A percentile compares a stretch with the other conserved stretches of the same genome.
These are phyloP conservation scores for Perilla frutescens DNA, from an alignment of 257 asterid species.

Conservation along the genomic window DNA sequence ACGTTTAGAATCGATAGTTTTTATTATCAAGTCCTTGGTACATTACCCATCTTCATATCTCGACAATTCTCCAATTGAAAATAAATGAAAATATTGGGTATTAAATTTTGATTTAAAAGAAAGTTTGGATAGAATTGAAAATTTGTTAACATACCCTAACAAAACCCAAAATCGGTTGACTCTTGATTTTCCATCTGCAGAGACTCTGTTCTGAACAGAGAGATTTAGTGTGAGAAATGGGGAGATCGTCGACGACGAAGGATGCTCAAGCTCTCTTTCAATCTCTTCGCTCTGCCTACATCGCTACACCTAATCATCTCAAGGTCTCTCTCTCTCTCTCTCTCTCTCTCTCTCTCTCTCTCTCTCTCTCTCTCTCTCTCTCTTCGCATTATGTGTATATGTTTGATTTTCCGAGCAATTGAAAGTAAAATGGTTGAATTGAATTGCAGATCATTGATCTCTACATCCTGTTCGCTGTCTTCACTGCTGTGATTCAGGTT, in stretches of 20 bases:
- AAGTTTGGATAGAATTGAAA: too few species aligned
- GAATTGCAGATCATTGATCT: conserved; percentile 76
- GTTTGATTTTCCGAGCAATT: conserved; percentile 5
- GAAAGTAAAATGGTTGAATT: not conserved
- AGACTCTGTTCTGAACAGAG: conserved; percentile 9
- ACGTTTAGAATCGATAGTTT: too few species aligned
- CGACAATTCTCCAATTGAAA: too few species aligned
- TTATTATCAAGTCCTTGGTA: too few species aligned
- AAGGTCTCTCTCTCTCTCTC: conserved; percentile 44
- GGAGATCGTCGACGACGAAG: conserved; percentile 60
- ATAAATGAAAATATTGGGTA: too few species aligned
- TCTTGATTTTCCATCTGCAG: not conserved
- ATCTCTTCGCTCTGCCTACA: conserved; percentile 74
- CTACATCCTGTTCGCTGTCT: conserved; percentile 65
- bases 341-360: not conserved
- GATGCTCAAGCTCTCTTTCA: conserved; percentile 70
- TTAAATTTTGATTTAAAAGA: too few species aligned
- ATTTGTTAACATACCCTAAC: not conserved
- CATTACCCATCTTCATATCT: too few species aligned
- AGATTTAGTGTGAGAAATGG: conserved; percentile 47
- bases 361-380: not conserved
- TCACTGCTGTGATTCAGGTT: conserved; percentile 83
- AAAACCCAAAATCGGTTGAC: not conserved
- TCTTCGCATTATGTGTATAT: not conserved
- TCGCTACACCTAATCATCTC: conserved; percentile 69